Conservation (phyloP, 331 rosid genomes). For the Cucumis variabilis region DNA sequence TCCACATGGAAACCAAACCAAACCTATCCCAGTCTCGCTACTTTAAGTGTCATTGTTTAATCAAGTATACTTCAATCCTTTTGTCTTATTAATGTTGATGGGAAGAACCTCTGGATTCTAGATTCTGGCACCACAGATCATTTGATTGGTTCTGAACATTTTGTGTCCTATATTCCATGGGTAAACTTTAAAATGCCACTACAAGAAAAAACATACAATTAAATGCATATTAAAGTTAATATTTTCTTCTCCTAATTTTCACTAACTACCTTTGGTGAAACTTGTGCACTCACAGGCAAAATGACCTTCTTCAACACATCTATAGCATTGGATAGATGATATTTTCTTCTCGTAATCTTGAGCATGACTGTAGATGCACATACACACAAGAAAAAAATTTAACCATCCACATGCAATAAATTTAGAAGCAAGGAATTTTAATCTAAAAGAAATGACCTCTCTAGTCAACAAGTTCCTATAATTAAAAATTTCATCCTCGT, state of each 20-base stretch:
- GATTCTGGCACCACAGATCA: too few species aligned
- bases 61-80: too few species aligned
- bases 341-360: slow-evolving; percentile 57
- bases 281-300: slow-evolving; percentile 84
- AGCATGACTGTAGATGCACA: slow-evolving; percentile 58
- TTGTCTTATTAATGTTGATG: too few species aligned
- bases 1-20: too few species aligned
- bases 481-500: background rate
- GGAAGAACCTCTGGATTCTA: too few species aligned
- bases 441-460: slow-evolving; percentile 8
- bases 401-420: background rate
- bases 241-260: background rate
- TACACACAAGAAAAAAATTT: background rate
- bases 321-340: slow-evolving; percentile 66
- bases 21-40: too few species aligned
- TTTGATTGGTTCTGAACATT: too few species aligned
- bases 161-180: background rate
- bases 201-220: background rate
- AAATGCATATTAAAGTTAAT: background rate
- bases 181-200: slow-evolving; percentile 15
- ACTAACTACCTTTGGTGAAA: slow-evolving; percentile 52
- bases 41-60: too few species aligned
- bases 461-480: background rate
- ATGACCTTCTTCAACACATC: slow-evolving; percentile 90
- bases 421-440: background rate